Evolutionary conservation across 108 stramenopile genomes (phyloP), one percentile per base, ranked within the genome.

Genomic region (Cyclotella baltica): DNA sequence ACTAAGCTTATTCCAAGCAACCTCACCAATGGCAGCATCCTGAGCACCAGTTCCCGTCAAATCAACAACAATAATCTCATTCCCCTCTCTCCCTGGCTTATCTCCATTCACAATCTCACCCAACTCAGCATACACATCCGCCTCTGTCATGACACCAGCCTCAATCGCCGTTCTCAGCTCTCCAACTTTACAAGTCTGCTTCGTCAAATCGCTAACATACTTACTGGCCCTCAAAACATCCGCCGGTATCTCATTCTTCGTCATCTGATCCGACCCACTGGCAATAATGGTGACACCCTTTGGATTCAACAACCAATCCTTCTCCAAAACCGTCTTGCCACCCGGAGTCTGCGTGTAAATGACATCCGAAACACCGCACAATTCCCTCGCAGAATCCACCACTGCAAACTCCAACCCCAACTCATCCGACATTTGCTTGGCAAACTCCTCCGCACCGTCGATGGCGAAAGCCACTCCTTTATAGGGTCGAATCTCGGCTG

Each of bases 31-130:
- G 9, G 94, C 94, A 47, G 94, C 94, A 80, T 95, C 94, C 75
- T 97, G 97, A 25, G 97, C 97, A 4, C 97, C 92, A 3, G 97
- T 97, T n/a, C 97, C 97, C 10, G 97, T 97, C 56, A 97, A 84
- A 82, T 98, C 97, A 18, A 98, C 97, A 6, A 98, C 93, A 82
- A 98, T 96, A 16, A 98, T 87, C 83, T 98, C 97, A 56, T 96
- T 92, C 35, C 92, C 93, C 77, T 89, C 94, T 59, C 97, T 66
- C 50, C 97, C 97, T 5, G 89, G 70, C 77, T 96, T 96, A 37
- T 78, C 85, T 29, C 97, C 97, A 85, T 94, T 96, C 30, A 98
- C 97, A 59, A 98, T 79, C 61, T 98, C 92, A 29, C 97, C 97
- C 22, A 98, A 78, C 77, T 98, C 97, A 0, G 93, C 93, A 83